Evolutionary conservation across 2,329 filamentous ascomycete genomes (phyloP), one percentile per base, ranked within the genome.

Genomic region (Calonectria pteridis): DNA sequence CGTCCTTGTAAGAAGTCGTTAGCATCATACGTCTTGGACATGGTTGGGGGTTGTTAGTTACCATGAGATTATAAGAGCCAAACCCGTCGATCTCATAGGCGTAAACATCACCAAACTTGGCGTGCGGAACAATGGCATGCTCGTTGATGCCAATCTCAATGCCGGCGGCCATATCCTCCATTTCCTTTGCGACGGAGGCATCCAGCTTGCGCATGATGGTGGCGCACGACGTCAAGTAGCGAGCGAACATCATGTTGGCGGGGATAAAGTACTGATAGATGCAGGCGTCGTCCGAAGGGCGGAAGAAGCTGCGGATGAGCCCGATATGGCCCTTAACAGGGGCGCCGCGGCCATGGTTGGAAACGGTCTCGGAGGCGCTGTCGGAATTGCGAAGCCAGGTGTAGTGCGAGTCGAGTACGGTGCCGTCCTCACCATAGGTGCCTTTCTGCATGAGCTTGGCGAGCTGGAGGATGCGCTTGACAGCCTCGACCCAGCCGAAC

Each of bases 191-290:
- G 0, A 94, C 85, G 82, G 89, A 68, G 91, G 86, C 0, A 10
- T 87, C 85, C 6, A 89, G 81, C 9, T 77, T 77, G 29, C 84
- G 81, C 83, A 89, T 88, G 73, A 90, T 86, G 76, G 83, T 72
- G 81, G 87, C 79, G 78, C 88, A 83, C 0, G 87, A 85, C 14
- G 85, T 84, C 4, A 95, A 88, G 78, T 92, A 94, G 28, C 89
- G 85, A 37, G 92, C 88, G 77, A 95, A 92, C 93, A 95, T 94
- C 93, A 95, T 95, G 83, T 98, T 98, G 37, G 94, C 93, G 0
- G 96, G 96, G 78, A 98, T 94, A 79, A 97, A 92, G 83, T 95
- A 96, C 81, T 96, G 95, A 74, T 95, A 93, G 49, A 94, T 94
- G 0, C 94, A 95, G 18, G 95, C 92, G 83, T 98, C 96, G 83